A percentile compares a stretch with the other conserved stretches of the same genome.
These are phyloP conservation scores for Schoenoplectus tabernaemontani DNA, from an alignment of 202 grass and related monocot species.

Conservation along the genomic window DNA sequence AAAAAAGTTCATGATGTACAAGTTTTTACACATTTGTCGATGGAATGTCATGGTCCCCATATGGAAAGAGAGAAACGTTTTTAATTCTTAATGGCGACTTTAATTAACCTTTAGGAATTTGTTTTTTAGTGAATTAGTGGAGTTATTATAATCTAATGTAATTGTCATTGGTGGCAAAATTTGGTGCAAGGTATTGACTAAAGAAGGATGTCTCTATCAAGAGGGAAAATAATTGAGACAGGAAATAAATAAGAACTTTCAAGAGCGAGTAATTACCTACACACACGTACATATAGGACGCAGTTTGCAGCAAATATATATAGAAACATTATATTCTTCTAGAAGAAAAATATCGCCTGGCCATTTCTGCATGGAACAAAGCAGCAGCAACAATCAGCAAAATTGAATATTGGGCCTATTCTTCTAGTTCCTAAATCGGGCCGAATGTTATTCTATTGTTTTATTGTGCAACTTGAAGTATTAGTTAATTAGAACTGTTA, in stretches of 20 bases:
- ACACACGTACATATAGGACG: neutral
- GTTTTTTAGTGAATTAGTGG: conserved; percentile 11
- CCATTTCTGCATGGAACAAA: neutral
- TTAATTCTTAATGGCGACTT: conserved; percentile 21
- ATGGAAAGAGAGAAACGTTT: neutral
- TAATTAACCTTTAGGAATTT: conserved; percentile 4
- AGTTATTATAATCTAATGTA: conserved; percentile 20
- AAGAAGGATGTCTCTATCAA: neutral
- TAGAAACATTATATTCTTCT: neutral
- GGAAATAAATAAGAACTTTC: neutral
- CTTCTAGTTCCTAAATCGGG: too few species aligned
- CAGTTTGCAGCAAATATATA: neutral
- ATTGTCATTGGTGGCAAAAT: conserved; percentile 23
- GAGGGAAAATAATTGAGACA: neutral
- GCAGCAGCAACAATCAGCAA: too few species aligned
- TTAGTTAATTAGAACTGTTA: too few species aligned
- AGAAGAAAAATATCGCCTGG: neutral
- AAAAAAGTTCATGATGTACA: neutral
- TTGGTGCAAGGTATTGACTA: conserved; percentile 17
- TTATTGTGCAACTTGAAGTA: too few species aligned
- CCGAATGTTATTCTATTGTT: too few species aligned
- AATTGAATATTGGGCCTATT: too few species aligned
- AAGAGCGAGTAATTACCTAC: neutral
- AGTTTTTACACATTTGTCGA: neutral
- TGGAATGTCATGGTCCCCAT: neutral